phyloP scores from a whole-genome alignment of 1,284 basidiomycete species.

The Limonomyces culmigenus region DNA sequence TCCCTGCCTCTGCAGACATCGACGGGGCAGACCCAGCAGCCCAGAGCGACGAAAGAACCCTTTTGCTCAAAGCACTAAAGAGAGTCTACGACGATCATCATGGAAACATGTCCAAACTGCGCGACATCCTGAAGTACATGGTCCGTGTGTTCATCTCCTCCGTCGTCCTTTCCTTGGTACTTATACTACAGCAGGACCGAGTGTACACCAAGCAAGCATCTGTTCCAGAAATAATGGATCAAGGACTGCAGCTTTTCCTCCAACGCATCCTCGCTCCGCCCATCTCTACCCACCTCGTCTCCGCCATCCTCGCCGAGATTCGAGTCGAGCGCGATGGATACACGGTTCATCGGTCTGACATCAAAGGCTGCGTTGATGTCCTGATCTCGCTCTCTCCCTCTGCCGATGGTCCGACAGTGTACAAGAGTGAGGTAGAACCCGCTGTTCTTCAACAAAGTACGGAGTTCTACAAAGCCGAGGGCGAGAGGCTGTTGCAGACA shows the following conservation, averaged over 20 bases:
- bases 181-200: conserved; percentile 53
- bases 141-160: conserved; percentile 28
- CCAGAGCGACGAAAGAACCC: conserved; percentile 65
- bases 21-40: conserved; percentile 37
- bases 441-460: conserved; percentile 66
- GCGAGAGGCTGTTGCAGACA: conserved; percentile 48
- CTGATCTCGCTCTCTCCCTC: conserved; percentile 50
- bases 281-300: conserved; percentile 71
- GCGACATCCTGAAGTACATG: conserved; percentile 93
- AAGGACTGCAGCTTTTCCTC: conserved; percentile 76
- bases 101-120: conserved; percentile 78
- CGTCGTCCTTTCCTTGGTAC: conserved; percentile 1
- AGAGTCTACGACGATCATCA: conserved; percentile 92
- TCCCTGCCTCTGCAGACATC: conserved; percentile 57
- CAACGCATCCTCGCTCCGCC: conserved; percentile 71
- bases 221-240: conserved; percentile 70
- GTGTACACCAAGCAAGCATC: conserved; percentile 59
- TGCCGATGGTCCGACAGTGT: conserved; percentile 46
- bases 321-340: conserved; percentile 87
- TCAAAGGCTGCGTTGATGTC: conserved; percentile 84
- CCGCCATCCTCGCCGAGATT: conserved; percentile 75
- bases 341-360: conserved; percentile 79
- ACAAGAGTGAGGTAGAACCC: conserved; percentile 78
- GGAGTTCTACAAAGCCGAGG: conserved; percentile 71
- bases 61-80: conserved; percentile 70